A percentile compares a stretch with the other conserved stretches of the same genome.
These are phyloP conservation scores for Colletotrichum musicola DNA, from an alignment of 2,329 filamentous ascomycete species.

Conservation along the genomic window DNA sequence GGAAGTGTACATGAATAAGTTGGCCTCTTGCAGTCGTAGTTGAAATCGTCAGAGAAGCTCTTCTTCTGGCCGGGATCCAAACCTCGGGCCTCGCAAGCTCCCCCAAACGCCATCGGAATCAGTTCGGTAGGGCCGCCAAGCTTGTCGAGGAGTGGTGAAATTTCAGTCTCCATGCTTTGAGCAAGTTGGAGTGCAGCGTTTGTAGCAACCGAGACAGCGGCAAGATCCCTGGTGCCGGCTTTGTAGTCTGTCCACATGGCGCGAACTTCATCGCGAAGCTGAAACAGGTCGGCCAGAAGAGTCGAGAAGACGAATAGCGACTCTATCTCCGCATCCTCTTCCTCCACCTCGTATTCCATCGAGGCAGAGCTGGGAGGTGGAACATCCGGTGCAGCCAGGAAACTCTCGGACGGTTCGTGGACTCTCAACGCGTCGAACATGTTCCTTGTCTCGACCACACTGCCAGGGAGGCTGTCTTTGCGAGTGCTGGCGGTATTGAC, in stretches of 20 bases:
- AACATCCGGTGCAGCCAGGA: too few species aligned
- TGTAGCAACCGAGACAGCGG: constrained; percentile 51
- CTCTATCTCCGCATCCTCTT: constrained; percentile 40
- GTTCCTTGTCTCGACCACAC: too few species aligned
- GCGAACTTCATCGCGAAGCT: constrained; percentile 44
- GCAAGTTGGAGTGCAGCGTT: constrained; percentile 53
- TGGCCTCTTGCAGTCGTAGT: constrained; percentile 4
- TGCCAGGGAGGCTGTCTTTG: too few species aligned
- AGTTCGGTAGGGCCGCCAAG: constrained; percentile 5
- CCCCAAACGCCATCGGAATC: background rate
- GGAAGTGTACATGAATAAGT: constrained; percentile 7
- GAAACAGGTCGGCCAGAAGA: constrained; percentile 48
- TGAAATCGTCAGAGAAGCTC: constrained; percentile 13
- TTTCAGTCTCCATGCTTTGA: constrained; percentile 48
- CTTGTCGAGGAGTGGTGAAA: constrained; percentile 40
- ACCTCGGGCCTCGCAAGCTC: constrained; percentile 1
- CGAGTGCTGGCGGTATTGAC: too few species aligned
- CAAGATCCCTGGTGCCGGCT: constrained; percentile 45
- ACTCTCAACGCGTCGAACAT: too few species aligned
- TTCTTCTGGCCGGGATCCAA: background rate
- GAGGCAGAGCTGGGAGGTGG: too few species aligned
- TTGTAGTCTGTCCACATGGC: constrained; percentile 49
- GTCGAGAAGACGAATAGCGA: constrained; percentile 44
- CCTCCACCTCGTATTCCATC: constrained; percentile 32
- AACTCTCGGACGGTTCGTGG: too few species aligned